Percentiles rank a stretch among this genome's conserved stretches.
Conservation (phyloP, 2,329 filamentous ascomycete species). For the Moelleriella libera region DNA sequence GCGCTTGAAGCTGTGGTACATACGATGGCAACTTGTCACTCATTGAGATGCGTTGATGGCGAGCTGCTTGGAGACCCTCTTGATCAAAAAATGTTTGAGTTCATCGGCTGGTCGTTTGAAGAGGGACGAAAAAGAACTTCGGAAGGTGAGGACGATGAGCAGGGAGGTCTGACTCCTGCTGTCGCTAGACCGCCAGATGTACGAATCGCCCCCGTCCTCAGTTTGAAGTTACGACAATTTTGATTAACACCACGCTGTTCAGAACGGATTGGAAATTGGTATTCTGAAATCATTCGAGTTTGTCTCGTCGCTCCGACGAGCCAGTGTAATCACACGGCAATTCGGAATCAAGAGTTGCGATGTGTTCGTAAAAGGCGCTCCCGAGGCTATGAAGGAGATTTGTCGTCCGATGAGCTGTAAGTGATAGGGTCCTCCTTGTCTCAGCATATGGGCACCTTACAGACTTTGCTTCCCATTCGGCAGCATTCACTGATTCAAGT, state of each 20-base stretch:
- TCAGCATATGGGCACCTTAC: no score
- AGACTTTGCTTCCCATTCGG: not conserved
- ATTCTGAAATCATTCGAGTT: constrained; percentile 88
- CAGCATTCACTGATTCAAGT: constrained; percentile 5
- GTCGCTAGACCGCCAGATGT: constrained; percentile 66
- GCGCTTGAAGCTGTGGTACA: constrained; percentile 53
- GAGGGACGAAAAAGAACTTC: constrained; percentile 62
- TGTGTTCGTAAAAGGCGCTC: constrained; percentile 91
- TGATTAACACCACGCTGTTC: constrained; percentile 3
- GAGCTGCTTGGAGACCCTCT: constrained; percentile 88
- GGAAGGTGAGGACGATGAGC: constrained; percentile 59
- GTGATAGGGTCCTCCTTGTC: constrained; percentile 13
- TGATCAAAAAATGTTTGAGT: constrained; percentile 97
- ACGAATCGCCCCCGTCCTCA: constrained; percentile 1
- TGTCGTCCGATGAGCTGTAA: constrained; percentile 68
- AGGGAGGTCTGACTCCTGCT: constrained; percentile 67
- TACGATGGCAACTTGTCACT: constrained; percentile 96
- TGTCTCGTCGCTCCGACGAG: constrained; percentile 77
- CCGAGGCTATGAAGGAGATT: constrained; percentile 91
- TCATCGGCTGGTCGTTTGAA: constrained; percentile 83
- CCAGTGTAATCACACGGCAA: constrained; percentile 82
- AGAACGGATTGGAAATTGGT: constrained; percentile 66
- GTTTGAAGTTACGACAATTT: constrained; percentile 7
- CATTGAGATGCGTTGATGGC: constrained; percentile 70
- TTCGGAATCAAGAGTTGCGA: constrained; percentile 76